Conservation (phyloP, 2,329 filamentous ascomycete species). For the Clarireedia homoeocarpa region DNA sequence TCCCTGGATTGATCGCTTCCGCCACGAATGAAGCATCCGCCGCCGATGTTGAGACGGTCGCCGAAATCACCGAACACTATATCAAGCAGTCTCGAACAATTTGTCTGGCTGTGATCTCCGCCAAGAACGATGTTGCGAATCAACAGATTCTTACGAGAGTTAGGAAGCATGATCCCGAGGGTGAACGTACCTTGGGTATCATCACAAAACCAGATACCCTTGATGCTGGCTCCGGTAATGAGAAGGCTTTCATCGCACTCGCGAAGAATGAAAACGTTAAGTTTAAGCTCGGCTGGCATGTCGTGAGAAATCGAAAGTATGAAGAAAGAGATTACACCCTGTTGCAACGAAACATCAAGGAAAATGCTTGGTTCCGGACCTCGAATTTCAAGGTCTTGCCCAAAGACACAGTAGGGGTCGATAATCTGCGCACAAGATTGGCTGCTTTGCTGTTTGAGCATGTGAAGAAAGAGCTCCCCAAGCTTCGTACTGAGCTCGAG, state of each 20-base stretch:
- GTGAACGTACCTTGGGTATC: slow-evolving; percentile 35
- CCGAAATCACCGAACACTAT: slow-evolving; percentile 31
- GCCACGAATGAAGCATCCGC: slow-evolving; percentile 20
- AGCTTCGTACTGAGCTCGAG: slow-evolving; percentile 20
- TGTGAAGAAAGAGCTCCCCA: slow-evolving; percentile 27
- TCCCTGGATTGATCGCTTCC: slow-evolving; percentile 29
- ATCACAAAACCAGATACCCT: slow-evolving; percentile 40
- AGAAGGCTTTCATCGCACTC: slow-evolving; percentile 31
- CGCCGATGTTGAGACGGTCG: slow-evolving; percentile 24
- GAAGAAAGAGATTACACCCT: slow-evolving; percentile 30
- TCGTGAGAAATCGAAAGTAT: slow-evolving; percentile 37
- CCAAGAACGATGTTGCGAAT: slow-evolving; percentile 35
- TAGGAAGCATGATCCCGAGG: slow-evolving; percentile 28
- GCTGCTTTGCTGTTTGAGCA: slow-evolving; percentile 27
- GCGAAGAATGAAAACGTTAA: slow-evolving; percentile 34
- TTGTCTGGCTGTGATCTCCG: slow-evolving; percentile 39
- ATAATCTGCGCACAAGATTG: slow-evolving; percentile 19
- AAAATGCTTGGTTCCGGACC: slow-evolving; percentile 20
- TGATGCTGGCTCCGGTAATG: slow-evolving; percentile 29
- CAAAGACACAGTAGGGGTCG: slow-evolving; percentile 21
- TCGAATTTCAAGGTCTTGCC: slow-evolving; percentile 25
- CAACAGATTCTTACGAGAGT: slow-evolving; percentile 35
- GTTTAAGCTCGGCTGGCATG: slow-evolving; percentile 42
- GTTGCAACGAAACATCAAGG: slow-evolving; percentile 17
- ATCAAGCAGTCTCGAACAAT: slow-evolving; percentile 37